Evolutionary conservation across 352 stramenopile species (phyloP), one percentile per base, ranked within the genome.

Genomic region (Pythium volutum): DNA sequence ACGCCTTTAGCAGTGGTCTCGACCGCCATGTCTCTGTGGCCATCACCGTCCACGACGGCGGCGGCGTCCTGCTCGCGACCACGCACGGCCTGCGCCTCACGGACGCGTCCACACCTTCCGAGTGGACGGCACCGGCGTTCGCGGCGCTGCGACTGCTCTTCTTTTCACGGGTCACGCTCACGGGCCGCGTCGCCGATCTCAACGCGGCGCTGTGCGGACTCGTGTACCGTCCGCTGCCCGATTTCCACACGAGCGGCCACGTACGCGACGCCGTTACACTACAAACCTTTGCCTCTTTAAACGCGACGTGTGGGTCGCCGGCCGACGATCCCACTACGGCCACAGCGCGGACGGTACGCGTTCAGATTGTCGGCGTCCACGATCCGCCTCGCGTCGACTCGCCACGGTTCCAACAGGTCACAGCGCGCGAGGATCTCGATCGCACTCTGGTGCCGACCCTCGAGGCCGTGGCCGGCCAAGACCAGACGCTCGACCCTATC

Each of bases 241-340:
- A 89, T 53, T 89, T 79, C 36, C 81, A 84, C 69, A 80, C 81
- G 14, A 58, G 66, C 42, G 67, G 66, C 25, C 69, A 69, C 41
- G 57, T 73, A 11, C 53, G 70, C 12, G 62, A 82, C 6, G 76
- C 71, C 38, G 77, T 89, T 27, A 29, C 16, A 11, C 39, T 83
- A 10, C 67, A 26, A 11, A 33, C 48, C 10, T 54, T 54, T 15
- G 20, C 60, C 3, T n/a, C 53, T 5, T n/a, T n/a, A n/a, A 27
- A 20, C 9, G 45, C 26, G 1, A 34, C 36, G 18, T 43, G 50
- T 41, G 31, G 31, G 31, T 8, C 14, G 7, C 4, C 57, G 16
- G 10, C 22, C 22, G 26, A 14, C n/a, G 4, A 11, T 22, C 22
- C 11, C 23, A 53, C 0, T 15, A 29, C 8, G 48, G 15, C 33